phyloP scores from a whole-genome alignment of 2,329 filamentous ascomycete species.

The Aspergillus uvarum region DNA sequence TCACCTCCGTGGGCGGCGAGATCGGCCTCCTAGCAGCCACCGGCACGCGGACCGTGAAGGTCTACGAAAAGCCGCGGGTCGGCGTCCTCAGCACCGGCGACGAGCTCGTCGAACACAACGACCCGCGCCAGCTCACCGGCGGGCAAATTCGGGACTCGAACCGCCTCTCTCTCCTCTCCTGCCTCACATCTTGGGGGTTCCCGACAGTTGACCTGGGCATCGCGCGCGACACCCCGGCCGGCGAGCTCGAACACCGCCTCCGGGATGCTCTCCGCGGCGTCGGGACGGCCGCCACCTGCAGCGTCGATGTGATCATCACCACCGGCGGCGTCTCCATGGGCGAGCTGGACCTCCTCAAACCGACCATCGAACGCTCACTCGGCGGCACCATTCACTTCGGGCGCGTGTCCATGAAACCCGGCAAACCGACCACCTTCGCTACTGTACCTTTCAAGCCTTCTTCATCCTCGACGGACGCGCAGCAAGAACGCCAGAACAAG shows the following conservation, averaged over 20 bases:
- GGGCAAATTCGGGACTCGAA: slow-evolving; percentile 96
- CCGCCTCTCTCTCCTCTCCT: slow-evolving; percentile 79
- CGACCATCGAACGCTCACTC: slow-evolving; percentile 85
- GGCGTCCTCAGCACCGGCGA: slow-evolving; percentile 93
- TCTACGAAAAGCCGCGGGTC: slow-evolving; percentile 75
- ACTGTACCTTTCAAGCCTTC: slow-evolving; percentile 67
- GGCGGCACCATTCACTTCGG: slow-evolving; percentile 96
- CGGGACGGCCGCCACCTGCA: slow-evolving; percentile 43
- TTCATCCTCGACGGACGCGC: slow-evolving; percentile 37
- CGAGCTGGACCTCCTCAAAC: slow-evolving; percentile 93
- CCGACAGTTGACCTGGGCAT: slow-evolving; percentile 83
- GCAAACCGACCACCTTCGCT: slow-evolving; percentile 96
- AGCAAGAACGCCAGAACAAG: slow-evolving; percentile 61
- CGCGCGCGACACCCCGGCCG: slow-evolving; percentile 57
- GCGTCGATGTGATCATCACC: slow-evolving; percentile 81
- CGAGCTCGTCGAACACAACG: slow-evolving; percentile 77
- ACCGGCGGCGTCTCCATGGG: slow-evolving; percentile 97
- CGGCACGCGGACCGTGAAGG: slow-evolving; percentile 67
- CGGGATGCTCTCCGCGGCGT: slow-evolving; percentile 66
- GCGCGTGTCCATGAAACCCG: slow-evolving; percentile 94
- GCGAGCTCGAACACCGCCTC: slow-evolving; percentile 72
- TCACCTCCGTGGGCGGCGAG: slow-evolving; percentile 85
- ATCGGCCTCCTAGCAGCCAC: slow-evolving; percentile 86
- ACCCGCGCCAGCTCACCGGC: slow-evolving; percentile 60
- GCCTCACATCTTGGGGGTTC: slow-evolving; percentile 72